Evolutionary conservation across 2,329 filamentous ascomycete genomes (phyloP).

Genomic region (Davidsoniella neocaledoniae): DNA sequence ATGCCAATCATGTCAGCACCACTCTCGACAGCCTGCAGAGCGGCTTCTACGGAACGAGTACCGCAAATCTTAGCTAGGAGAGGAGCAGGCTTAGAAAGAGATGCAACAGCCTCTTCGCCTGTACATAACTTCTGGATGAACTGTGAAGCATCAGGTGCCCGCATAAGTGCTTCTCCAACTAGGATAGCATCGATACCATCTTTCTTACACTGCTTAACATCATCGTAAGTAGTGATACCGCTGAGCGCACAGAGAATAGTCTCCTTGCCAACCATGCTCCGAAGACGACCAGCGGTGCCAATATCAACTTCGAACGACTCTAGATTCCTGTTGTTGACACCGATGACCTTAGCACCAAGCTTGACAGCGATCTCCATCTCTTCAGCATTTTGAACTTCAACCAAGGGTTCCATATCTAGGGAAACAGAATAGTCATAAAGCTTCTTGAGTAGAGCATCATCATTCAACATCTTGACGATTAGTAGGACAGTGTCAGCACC

Average conservation of each 20-base stretch:
- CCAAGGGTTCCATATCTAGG: conserved; percentile 90
- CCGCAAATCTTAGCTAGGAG: conserved; percentile 90
- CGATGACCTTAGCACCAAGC: conserved; percentile 78
- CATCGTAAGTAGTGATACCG: conserved; percentile 75
- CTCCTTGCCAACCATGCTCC: conserved; percentile 68
- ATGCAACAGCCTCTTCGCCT: conserved; percentile 23
- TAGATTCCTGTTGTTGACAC: conserved; percentile 93
- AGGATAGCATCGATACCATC: conserved; percentile 87
- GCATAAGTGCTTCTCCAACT: conserved; percentile 92
- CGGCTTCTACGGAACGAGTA: conserved; percentile 67
- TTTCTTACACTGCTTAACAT: conserved; percentile 73
- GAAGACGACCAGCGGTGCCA: conserved; percentile 73
- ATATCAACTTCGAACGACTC: conserved; percentile 96
- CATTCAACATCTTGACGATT: conserved; percentile 94
- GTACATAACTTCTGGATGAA: conserved; percentile 80
- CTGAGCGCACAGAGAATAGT: conserved; percentile 88
- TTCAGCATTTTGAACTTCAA: conserved; percentile 87
- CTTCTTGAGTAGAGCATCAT: conserved; percentile 45
- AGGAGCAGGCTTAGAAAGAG: conserved; percentile 21
- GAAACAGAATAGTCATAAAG: conserved; percentile 80
- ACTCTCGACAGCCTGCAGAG: conserved; percentile 61
- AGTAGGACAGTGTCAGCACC: conserved; percentile 89
- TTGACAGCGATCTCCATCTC: conserved; percentile 83
- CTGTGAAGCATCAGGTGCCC: conserved; percentile 59
- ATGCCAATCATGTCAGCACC: conserved; percentile 90